Evolutionary conservation across 140 eudicot species (phyloP), one percentile per base, ranked within the genome.

Genomic region (Bidens hawaiensis): DNA sequence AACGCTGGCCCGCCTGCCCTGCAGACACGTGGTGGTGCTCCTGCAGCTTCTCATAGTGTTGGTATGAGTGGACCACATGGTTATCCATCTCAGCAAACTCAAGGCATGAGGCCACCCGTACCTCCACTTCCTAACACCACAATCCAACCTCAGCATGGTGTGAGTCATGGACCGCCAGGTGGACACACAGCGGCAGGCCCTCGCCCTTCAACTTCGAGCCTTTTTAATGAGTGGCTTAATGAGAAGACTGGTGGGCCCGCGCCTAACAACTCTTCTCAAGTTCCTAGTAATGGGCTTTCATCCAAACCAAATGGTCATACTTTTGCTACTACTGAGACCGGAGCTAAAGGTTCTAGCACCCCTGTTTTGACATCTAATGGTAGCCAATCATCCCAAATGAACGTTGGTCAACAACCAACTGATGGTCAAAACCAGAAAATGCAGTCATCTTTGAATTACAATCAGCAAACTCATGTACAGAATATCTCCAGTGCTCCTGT

Each of bases 41-140:
- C 76, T 16, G 22, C 46, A 52, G 25, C 81, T 14, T 72, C 85
- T 53, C 89, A 65, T 55, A 66, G 74, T 59, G 51, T 41, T 45
- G 74, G 76, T 54, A 50, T 67, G 31, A 70, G 47, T 6, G 85
- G 72, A 43, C 83, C 69, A 51, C 82, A 75, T 48, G 83, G 76
- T 27, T 74, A 74, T 45, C 66, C 74, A 73, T 26, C 85, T 73
- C 95, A 78, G 62, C 87, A 63, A 61, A 77, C 57, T 62, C 89
- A 82, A 53, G 50, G 57, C 14, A 38, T 69, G 54, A 79, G 90
- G 77, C 90, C 95, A 43, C 82, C 73, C 19, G 71, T 63, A 34
- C 75, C 86, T 54, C 55, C 75, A 2, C 62, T 65, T 68, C 76
- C 81, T 51, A 73, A 61, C 41, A 5, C 64, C 46, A 58, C 64